Evolutionary conservation across 2,329 filamentous ascomycete genomes (phyloP).

Genomic region (Verticillium klebahnii): DNA sequence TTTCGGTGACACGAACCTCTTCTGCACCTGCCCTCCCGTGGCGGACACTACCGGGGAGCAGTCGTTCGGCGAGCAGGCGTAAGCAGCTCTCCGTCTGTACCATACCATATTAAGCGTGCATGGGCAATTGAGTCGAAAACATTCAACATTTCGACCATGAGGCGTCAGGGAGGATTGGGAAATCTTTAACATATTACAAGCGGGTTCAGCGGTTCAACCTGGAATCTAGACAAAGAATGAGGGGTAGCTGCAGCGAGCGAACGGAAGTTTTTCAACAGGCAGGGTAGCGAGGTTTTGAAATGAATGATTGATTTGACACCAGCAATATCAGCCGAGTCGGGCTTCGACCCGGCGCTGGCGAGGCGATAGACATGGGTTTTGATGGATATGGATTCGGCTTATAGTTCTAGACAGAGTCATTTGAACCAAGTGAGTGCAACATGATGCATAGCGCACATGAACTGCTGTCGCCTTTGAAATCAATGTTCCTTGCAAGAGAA

Average conservation of each 20-base stretch:
- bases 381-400: background rate
- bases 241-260: background rate
- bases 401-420: background rate
- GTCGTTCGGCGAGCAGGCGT: slow-evolving; percentile 2
- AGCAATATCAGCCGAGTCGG: background rate
- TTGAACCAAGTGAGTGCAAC: background rate
- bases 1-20: slow-evolving; percentile 87
- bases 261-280: background rate
- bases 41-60: slow-evolving; percentile 48
- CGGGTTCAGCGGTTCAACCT: slow-evolving; percentile 1
- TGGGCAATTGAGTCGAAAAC: background rate
- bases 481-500: background rate
- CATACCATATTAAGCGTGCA: slow-evolving; percentile 3
- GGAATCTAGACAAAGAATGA: background rate
- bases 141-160: slow-evolving; percentile 9
- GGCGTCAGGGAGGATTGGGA: background rate
- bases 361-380: background rate
- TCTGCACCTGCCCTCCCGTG: slow-evolving; percentile 89
- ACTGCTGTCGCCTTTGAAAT: too few relatives aligned
- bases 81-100: background rate
- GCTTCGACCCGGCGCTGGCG: background rate
- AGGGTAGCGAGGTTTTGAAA: background rate
- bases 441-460: too few relatives aligned
- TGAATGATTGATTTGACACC: background rate
- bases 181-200: background rate